Evolutionary conservation across 1,139 yeast genomes (phyloP).

Genomic region (Protomyces inundatus): DNA sequence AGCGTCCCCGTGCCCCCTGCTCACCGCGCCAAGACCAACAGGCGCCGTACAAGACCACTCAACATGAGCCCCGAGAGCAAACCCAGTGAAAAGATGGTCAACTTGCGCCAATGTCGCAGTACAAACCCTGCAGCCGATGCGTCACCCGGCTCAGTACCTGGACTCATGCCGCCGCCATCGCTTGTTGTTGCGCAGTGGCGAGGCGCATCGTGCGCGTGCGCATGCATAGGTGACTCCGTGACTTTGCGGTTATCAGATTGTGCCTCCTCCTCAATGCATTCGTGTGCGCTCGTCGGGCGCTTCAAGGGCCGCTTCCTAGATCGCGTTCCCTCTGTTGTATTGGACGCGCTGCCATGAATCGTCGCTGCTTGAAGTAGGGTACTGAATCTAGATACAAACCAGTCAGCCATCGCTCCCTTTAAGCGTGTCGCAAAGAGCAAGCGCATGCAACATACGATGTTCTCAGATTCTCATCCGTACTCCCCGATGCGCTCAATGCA

Average conservation of each 20-base stretch:
- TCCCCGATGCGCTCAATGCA: not conserved
- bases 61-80: not conserved
- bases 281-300: too few species aligned
- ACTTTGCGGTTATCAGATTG: too few species aligned
- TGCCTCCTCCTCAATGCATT: too few species aligned
- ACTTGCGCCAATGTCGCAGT: not conserved
- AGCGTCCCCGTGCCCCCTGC: too few species aligned
- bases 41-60: not conserved
- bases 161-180: too few species aligned
- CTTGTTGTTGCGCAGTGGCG: too few species aligned
- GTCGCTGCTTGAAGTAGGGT: not conserved
- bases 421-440: not conserved
- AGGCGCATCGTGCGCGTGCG: too few species aligned
- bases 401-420: not conserved
- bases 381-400: not conserved
- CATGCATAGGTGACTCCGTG: too few species aligned
- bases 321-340: too few species aligned
- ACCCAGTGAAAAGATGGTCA: not conserved
- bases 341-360: not conserved
- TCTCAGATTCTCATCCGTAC: constrained; percentile 17
- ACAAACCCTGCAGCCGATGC: not conserved
- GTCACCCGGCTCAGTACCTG: too few species aligned
- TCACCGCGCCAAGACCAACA: not conserved
- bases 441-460: constrained; percentile 3
- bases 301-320: too few species aligned